phyloP scores from a whole-genome alignment of 129 eudicot genomes.

The Pulicaria dysenterica region DNA sequence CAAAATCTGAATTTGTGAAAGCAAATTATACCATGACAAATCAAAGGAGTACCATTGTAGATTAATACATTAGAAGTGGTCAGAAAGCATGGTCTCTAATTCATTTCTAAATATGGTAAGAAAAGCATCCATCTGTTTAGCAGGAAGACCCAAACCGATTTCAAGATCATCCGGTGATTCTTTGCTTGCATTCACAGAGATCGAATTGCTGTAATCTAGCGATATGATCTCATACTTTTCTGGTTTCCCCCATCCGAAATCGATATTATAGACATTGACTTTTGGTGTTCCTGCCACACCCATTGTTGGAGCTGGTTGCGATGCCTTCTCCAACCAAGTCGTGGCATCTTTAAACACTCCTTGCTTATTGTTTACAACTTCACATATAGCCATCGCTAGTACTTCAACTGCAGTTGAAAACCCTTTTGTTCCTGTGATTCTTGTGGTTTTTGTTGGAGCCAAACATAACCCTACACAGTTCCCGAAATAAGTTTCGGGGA shows the following conservation, averaged over 20 bases:
- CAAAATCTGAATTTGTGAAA: too few species aligned
- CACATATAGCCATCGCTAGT: conserved; percentile 13
- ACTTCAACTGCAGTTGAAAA: conserved; percentile 27
- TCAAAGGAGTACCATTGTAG: background rate
- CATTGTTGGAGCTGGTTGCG: background rate
- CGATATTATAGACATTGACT: conserved; percentile 33
- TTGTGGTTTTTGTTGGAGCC: background rate
- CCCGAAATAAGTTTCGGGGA: conserved; percentile 48
- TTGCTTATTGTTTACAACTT: conserved; percentile 6
- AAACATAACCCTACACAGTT: conserved; percentile 31
- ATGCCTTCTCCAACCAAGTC: background rate
- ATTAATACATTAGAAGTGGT: background rate
- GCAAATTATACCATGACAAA: background rate
- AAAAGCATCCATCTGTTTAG: conserved; percentile 40
- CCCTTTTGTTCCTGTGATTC: conserved; percentile 31
- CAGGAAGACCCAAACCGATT: conserved; percentile 43
- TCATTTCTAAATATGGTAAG: conserved; percentile 13
- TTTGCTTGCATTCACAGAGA: conserved; percentile 36
- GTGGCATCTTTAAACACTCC: conserved; percentile 25
- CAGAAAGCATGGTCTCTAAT: conserved; percentile 8
- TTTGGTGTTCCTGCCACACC: conserved; percentile 51
- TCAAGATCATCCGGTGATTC: conserved; percentile 41
- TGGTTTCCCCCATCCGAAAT: conserved; percentile 57
- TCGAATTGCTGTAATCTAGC: conserved; percentile 25
- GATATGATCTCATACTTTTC: conserved; percentile 39